Evolutionary conservation across 2,329 filamentous ascomycete species (phyloP).

Genomic region (Elsinoe australis): DNA sequence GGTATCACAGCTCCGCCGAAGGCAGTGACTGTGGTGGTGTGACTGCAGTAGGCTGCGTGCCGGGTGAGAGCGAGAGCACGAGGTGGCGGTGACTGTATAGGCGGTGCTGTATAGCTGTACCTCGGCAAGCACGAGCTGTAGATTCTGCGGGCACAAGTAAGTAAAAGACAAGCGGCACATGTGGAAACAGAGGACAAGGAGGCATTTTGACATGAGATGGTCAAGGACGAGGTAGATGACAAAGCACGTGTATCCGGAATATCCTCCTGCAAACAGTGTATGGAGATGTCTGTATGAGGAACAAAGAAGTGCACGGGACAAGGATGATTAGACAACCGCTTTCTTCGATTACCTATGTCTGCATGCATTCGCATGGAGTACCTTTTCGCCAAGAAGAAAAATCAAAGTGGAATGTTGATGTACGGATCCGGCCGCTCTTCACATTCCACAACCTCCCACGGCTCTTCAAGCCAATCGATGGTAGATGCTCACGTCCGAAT

Average conservation of each 20-base stretch:
- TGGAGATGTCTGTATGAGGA: neutral
- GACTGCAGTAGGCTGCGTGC: slow-evolving; percentile 2
- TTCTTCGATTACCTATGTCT: slow-evolving; percentile 8
- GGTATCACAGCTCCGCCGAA: slow-evolving; percentile 3
- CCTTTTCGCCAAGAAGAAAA: slow-evolving; percentile 4
- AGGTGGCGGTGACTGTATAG: slow-evolving; percentile 2
- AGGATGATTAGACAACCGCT: slow-evolving; percentile 1
- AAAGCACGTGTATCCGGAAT: neutral
- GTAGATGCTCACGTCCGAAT: slow-evolving; percentile 3
- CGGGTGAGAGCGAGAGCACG: slow-evolving; percentile 7
- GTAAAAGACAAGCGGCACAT: neutral
- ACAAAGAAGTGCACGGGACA: slow-evolving; percentile 8
- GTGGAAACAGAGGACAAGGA: neutral
- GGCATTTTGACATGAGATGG: slow-evolving; percentile 5
- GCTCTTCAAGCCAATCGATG: neutral
- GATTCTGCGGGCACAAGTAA: slow-evolving; percentile 3
- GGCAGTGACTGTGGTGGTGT: slow-evolving; percentile 11
- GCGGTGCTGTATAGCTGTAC: neutral
- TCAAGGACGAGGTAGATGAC: neutral
- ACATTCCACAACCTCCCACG: neutral
- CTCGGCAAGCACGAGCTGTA: slow-evolving; percentile 6
- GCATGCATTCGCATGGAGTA: slow-evolving; percentile 12
- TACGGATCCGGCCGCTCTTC: slow-evolving; percentile 11
- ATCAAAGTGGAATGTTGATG: slow-evolving; percentile 1
- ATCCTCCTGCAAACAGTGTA: slow-evolving; percentile 2